phyloP scores from a whole-genome alignment of 805 yeast species.

The Wickerhamiella cacticola region DNA sequence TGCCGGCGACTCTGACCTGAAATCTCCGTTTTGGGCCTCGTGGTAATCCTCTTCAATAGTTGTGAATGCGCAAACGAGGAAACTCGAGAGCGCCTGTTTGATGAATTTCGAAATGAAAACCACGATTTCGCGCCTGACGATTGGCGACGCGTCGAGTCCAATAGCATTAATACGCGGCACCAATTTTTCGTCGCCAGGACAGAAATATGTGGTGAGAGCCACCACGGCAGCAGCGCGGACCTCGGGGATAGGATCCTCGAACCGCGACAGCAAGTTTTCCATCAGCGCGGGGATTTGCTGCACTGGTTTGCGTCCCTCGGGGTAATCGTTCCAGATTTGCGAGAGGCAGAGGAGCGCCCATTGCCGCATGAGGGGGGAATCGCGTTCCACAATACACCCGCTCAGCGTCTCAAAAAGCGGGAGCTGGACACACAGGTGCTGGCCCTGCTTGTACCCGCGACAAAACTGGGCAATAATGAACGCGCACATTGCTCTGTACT shows the following conservation, averaged over 20 bases:
- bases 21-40: conserved; percentile 44
- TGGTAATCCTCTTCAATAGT: conserved; percentile 72
- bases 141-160: conserved; percentile 76
- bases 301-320: conserved; percentile 46
- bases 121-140: conserved; percentile 76
- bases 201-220: conserved; percentile 48
- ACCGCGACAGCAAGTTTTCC: conserved; percentile 41
- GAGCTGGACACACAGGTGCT: conserved; percentile 60
- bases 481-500: conserved; percentile 92
- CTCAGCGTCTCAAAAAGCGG: conserved; percentile 61
- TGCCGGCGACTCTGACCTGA: conserved; percentile 59
- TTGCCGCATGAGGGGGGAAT: conserved; percentile 76
- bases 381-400: conserved; percentile 54
- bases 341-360: conserved; percentile 70
- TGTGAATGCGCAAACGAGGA: conserved; percentile 75
- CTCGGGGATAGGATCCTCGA: conserved; percentile 89
- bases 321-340: conserved; percentile 59
- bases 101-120: conserved; percentile 68
- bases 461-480: conserved; percentile 78
- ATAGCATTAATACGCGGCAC: conserved; percentile 56
- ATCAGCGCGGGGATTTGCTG: conserved; percentile 36
- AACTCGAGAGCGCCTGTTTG: conserved; percentile 54
- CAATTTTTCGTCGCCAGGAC: conserved; percentile 30
- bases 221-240: conserved; percentile 74
- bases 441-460: conserved; percentile 68